Conservation (phyloP, 306 rosid species). For the Ceratonia siliqua region DNA sequence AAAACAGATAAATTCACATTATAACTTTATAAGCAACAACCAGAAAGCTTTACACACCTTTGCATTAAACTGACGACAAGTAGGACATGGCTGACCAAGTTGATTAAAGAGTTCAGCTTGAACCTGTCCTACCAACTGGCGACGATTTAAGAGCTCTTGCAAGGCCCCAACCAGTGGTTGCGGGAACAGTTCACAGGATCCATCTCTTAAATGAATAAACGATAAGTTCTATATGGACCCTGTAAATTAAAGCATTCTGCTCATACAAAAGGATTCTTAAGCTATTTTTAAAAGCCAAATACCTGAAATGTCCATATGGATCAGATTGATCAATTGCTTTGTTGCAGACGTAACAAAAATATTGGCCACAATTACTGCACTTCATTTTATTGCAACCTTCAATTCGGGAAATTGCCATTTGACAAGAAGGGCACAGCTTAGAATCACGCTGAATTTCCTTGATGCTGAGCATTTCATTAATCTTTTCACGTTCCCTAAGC, state of each 20-base stretch:
- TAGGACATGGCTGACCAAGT: slow-evolving; percentile 60
- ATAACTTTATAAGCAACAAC: slow-evolving; percentile 5
- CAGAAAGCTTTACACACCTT: slow-evolving; percentile 62
- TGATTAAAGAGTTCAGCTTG: slow-evolving; percentile 55
- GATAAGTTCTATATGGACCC: slow-evolving; percentile 22
- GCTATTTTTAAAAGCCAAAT: slow-evolving; percentile 21
- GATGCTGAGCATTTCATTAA: slow-evolving; percentile 78
- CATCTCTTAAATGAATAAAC: slow-evolving; percentile 53
- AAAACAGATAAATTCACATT: background rate
- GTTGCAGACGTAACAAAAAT: slow-evolving; percentile 87
- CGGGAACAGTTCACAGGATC: slow-evolving; percentile 76
- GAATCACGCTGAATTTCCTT: slow-evolving; percentile 76
- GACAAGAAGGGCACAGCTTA: slow-evolving; percentile 84
- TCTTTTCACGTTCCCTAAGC: slow-evolving; percentile 64
- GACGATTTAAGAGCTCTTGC: slow-evolving; percentile 67
- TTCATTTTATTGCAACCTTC: slow-evolving; percentile 95
- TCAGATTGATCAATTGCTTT: slow-evolving; percentile 66
- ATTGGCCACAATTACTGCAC: slow-evolving; percentile 74
- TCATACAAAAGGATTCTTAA: slow-evolving; percentile 28
- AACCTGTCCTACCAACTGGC: slow-evolving; percentile 61
- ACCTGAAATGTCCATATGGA: slow-evolving; percentile 77
- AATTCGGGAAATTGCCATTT: slow-evolving; percentile 75
- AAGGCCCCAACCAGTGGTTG: slow-evolving; percentile 59
- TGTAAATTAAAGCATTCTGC: slow-evolving; percentile 8
- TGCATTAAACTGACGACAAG: slow-evolving; percentile 80